Base-by-base conservation (phyloP, 768 basidiomycete species). In the Termitomyces sp. region DNA sequence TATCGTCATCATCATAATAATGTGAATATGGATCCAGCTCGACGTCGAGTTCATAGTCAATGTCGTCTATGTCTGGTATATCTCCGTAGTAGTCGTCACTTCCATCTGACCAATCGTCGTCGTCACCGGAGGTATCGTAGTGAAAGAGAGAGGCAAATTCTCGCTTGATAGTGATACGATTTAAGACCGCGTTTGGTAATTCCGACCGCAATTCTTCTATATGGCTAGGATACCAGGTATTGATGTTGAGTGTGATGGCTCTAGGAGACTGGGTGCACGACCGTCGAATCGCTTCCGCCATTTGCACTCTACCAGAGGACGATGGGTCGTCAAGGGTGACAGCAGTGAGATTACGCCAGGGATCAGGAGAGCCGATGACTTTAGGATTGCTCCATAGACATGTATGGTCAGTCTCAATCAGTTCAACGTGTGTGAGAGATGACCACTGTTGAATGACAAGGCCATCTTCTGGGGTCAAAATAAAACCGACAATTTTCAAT, bases 341-440 rank as follows among this genome's bases (percentile, higher is more conserved):
- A 14, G 42, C 43, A n/a, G 31, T 56, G 11, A 56, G 42, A 56
- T 56, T 56, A 8, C n/a, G 42, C 55, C 55, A 56, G 42, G 42
- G 31, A 56, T 45, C 55, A 34, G 42, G 32, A 14, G 54, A n/a
- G 32, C 31, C 31, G 12, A 42, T n/a, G 15, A 10, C 15, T 31
- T 43, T 1, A 31, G 10, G 31, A 17, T 43, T n/a, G 31, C 17
- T 20, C 55, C 55, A 56, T 45, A 56, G 31, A 42, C 1, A 43
- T 38, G 40, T 34, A 10, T 56, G 54, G 17, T 56, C 10, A 5
- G 40, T 55, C 17, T 31, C n/a, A 12, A 43, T 40, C 2, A 43
- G 31, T 32, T 56, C 31, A 10, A 56, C 9, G 17, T 43, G 54
- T 34, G 31, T 45, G 11, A 43, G 15, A 38, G 54, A 43, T 12